Percentiles rank a stretch among this genome's conserved stretches.
Evolutionary conservation across 306 rosid genomes (phyloP).

Genomic region (Lotus japonicus): DNA sequence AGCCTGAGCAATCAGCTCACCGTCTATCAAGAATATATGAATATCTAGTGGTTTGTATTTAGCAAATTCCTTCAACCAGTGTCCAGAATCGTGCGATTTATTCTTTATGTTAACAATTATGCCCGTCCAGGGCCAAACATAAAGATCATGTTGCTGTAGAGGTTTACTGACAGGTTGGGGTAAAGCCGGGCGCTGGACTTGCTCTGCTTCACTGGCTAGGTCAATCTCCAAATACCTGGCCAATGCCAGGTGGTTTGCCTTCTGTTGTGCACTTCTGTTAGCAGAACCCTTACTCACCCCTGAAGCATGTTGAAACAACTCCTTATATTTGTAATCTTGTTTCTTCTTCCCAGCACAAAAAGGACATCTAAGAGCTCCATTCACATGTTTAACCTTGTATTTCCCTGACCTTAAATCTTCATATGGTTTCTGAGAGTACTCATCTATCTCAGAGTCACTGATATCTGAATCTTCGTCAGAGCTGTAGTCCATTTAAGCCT

Average conservation of each 20-base stretch:
- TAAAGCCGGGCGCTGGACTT: constrained; percentile 30
- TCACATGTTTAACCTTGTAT: constrained; percentile 47
- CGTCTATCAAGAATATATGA: constrained; percentile 30
- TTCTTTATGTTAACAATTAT: constrained; percentile 50
- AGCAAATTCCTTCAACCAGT: constrained; percentile 56
- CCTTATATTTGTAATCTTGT: constrained; percentile 81
- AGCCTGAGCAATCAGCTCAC: constrained; percentile 34
- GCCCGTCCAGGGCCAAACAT: constrained; percentile 98
- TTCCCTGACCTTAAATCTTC: constrained; percentile 50
- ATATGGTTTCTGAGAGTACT: constrained; percentile 64
- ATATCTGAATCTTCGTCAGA: constrained; percentile 79
- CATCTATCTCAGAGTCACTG: constrained; percentile 80
- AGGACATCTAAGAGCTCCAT: constrained; percentile 80
- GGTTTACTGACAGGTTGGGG: constrained; percentile 30
- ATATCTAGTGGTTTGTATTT: constrained; percentile 52
- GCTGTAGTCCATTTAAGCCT: constrained; percentile 39
- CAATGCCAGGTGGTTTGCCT: constrained; percentile 83
- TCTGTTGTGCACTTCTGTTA: constrained; percentile 65
- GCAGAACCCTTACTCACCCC: constrained; percentile 90
- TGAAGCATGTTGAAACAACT: constrained; percentile 73
- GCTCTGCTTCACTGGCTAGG: constrained; percentile 50
- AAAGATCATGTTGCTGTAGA: constrained; percentile 43
- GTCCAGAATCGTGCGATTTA: constrained; percentile 36
- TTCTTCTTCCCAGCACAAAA: constrained; percentile 90
- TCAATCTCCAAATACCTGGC: constrained; percentile 65